Conservation (phyloP, 768 basidiomycete species). For the Hericium alpestre region DNA sequence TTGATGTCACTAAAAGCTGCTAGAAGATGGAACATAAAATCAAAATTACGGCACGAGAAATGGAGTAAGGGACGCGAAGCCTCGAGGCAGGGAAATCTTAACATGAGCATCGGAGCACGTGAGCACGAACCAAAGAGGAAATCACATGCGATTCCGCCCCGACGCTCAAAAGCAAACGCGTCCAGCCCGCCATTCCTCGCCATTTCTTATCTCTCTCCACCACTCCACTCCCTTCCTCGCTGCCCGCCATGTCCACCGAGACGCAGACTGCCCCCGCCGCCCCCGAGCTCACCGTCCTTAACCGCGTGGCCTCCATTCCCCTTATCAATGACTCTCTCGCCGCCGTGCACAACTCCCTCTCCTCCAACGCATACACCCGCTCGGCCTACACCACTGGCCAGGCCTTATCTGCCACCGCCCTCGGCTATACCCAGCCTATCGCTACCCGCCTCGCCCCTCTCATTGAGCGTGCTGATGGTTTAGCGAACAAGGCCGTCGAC, state of each 20-base stretch:
- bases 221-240: background rate
- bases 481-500: slow-evolving; percentile 68
- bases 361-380: slow-evolving; percentile 49
- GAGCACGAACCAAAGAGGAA: background rate
- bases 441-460: slow-evolving; percentile 57
- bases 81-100: background rate
- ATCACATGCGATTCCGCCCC: background rate
- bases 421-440: slow-evolving; percentile 47
- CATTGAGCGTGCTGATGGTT: slow-evolving; percentile 50
- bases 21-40: too few relatives aligned
- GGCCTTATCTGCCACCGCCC: slow-evolving; percentile 33
- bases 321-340: slow-evolving; percentile 55
- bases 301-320: slow-evolving; percentile 64
- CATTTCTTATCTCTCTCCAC: background rate
- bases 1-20: too few relatives aligned
- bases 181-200: background rate
- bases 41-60: too few relatives aligned
- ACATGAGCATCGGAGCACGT: background rate
- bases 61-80: too few relatives aligned
- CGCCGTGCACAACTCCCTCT: slow-evolving; percentile 49
- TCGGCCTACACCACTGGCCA: slow-evolving; percentile 59
- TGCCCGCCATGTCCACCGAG: slow-evolving; percentile 25
- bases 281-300: slow-evolving; percentile 52
- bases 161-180: background rate
- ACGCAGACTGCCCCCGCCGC: slow-evolving; percentile 20